Base-by-base conservation (phyloP, 1,284 basidiomycete species). In the Ganoderma sp. region DNA sequence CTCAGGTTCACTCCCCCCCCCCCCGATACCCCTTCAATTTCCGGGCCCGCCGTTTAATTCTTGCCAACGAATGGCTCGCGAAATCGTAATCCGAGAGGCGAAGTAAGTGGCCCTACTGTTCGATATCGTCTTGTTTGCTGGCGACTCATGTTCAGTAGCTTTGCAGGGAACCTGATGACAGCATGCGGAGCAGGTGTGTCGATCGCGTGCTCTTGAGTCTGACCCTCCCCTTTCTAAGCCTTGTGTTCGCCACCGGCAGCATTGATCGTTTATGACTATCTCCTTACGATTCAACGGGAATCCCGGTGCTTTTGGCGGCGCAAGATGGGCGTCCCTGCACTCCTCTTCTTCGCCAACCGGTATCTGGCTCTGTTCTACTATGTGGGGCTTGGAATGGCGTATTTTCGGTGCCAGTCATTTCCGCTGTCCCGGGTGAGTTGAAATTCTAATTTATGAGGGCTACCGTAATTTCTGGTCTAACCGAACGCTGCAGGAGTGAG, bases 221-320 rank as follows among this genome's bases (percentile, higher is more conserved):
- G 3, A 12, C n/a, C 0, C 45, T 10, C 4, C 7, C 48, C 48
- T 2, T 54, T 9, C 5, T 32, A 17, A 25, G 25, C 25, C 1
- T 54, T 15, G 28, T 32, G 15, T n/a, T 61, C 25, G 14, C 42
- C 15, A 37, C 15, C 28, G 5, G 28, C 32, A 67, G 69, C 41
- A 0, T 43, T 65, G 4, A 15, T 70, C 3, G 15, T 58, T 1
- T 70, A 64, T 28, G 42, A 67, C 10, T 67, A 69, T 37, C 12
- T 65, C 32, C 50, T 67, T 3, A 69, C 69, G 1, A 10, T 69
- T n/a, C 25, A 43, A 2, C 58, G 48, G 12, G 68, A 69, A 34
- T 25, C 62, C 0, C 28, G 32, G 3, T 59, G 60, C 25, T 67
- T 69, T 34, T 69, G 69, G 69, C 60, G 17, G 6, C 37, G 42